Base-by-base conservation (phyloP, 2,329 filamentous ascomycete genomes). In the Karstenula rhodostoma region DNA sequence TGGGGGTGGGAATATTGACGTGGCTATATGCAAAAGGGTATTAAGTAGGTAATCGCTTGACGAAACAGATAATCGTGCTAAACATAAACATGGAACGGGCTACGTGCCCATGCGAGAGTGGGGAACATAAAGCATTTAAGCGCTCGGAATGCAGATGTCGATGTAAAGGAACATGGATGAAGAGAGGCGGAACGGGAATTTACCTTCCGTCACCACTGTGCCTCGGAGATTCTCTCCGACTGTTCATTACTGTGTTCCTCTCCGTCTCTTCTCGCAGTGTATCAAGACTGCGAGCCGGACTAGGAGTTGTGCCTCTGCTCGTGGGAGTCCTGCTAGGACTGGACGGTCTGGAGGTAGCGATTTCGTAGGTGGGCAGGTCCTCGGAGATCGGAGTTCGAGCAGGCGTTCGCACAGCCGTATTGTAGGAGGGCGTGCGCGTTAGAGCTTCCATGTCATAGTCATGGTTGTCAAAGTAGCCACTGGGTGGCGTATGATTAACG, bases 391-490 rank as follows among this genome's bases (percentile, higher is more conserved):
- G 80, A 10, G 79, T 80, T 15, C 77, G 66, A 2, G 76, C 77
- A 1, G 80, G 80, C 1, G 80, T 82, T 33, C 81, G 77, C 8
- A 84, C 72, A 8, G 82, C 82, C 0, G 82, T 82, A 68, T 81
- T 81, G 66, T 85, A 85, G 50, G 80, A 83, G 9, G 83, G 83
- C 0, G 83, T 83, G 37, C 82, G 79, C 4, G 78, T 73, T 1
- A 85, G 75, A 33, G 77, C 78, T 43, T 79, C 78, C 76, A 84
- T 78, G 67, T 84, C 80, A 65, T 79, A 83, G 53, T 77, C 56
- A 6, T 23, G 46, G 17, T 27, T 23, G 19, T 44, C 35, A 29
- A 67, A 67, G 61, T 75, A 76, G 51, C 64, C 62, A 15, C 59
- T 51, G 5, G 66, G 47, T 10, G 72, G 67, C 13, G 67, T 59